Evolutionary conservation across 257 asterid species (phyloP).

Genomic region (Jacaranda mimosifolia): DNA sequence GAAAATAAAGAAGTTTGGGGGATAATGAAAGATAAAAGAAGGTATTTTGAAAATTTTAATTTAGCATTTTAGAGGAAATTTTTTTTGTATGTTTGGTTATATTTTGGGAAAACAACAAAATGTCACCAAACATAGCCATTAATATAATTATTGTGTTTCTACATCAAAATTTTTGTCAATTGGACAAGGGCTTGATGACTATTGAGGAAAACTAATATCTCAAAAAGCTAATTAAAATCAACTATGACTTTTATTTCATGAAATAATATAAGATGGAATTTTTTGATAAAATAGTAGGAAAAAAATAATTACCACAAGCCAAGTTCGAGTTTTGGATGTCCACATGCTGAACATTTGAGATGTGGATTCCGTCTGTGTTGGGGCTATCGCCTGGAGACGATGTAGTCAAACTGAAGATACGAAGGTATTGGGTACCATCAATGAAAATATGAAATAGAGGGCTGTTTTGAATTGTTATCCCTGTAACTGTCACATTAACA

Average conservation of each 20-base stretch:
- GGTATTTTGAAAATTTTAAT: too few species aligned
- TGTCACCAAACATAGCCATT: too few species aligned
- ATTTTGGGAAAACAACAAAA: too few species aligned
- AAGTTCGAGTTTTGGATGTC: conserved; percentile 26
- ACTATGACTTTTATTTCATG: not conserved
- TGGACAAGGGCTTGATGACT: not conserved
- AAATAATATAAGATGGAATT: not conserved
- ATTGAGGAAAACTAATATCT: not conserved
- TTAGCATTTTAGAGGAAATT: too few species aligned
- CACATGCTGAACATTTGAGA: conserved; percentile 31
- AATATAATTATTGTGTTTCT: too few species aligned
- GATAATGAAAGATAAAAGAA: too few species aligned
- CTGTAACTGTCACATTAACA: conserved; percentile 26
- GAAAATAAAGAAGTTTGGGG: too few species aligned
- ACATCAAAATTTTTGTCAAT: not conserved
- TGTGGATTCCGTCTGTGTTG: conserved; percentile 43
- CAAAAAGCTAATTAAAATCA: not conserved
- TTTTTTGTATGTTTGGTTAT: too few species aligned
- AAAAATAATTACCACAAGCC: conserved; percentile 37
- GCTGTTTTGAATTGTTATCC: conserved; percentile 33
- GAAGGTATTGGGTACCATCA: not conserved
- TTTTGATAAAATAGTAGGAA: not conserved
- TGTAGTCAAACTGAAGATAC: not conserved
- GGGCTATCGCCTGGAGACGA: conserved; percentile 41
- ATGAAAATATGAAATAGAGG: conserved; percentile 41